These are phyloP conservation scores for Candolleomyces aberdarensis DNA, from an alignment of 768 basidiomycete species.

Conservation along the genomic window DNA sequence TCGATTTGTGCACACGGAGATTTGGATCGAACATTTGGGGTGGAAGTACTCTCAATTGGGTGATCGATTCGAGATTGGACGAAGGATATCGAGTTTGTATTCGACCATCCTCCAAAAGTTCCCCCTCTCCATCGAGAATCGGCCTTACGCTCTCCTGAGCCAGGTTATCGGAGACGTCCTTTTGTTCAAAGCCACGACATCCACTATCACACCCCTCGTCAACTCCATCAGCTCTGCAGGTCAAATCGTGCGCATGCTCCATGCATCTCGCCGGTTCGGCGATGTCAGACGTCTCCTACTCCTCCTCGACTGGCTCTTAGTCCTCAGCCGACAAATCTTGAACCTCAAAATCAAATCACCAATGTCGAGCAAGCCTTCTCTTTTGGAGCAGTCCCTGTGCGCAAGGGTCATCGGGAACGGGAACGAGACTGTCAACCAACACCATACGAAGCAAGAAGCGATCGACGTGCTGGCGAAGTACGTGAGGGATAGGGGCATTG, in stretches of 20 bases:
- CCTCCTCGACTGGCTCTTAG: conserved; percentile 66
- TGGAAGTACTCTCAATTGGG: conserved; percentile 87
- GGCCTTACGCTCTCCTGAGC: conserved; percentile 60
- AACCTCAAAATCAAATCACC: conserved; percentile 55
- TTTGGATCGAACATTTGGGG: conserved; percentile 81
- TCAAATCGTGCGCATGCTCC: conserved; percentile 56
- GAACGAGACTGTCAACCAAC: conserved; percentile 32
- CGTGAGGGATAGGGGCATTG: conserved; percentile 63
- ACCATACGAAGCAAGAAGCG: conserved; percentile 55
- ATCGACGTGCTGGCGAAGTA: conserved; percentile 73
- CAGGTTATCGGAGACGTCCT: conserved; percentile 68
- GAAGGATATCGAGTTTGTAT: conserved; percentile 64
- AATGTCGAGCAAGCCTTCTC: conserved; percentile 45
- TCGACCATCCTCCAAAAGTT: conserved; percentile 50
- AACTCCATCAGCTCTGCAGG: conserved; percentile 62
- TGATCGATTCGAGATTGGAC: conserved; percentile 81
- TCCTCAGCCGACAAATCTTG: conserved; percentile 58
- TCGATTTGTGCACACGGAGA: conserved; percentile 77
- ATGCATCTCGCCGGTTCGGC: conserved; percentile 58
- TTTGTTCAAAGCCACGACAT: conserved; percentile 70
- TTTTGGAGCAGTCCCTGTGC: conserved; percentile 78
- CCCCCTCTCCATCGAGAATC: conserved; percentile 20
- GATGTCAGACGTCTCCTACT: conserved; percentile 69
- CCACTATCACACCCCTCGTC: conserved; percentile 79
- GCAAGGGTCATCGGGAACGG: conserved; percentile 53